Base-by-base conservation (phyloP, 345 rosid genomes). In the Lenwebbia sp. region DNA sequence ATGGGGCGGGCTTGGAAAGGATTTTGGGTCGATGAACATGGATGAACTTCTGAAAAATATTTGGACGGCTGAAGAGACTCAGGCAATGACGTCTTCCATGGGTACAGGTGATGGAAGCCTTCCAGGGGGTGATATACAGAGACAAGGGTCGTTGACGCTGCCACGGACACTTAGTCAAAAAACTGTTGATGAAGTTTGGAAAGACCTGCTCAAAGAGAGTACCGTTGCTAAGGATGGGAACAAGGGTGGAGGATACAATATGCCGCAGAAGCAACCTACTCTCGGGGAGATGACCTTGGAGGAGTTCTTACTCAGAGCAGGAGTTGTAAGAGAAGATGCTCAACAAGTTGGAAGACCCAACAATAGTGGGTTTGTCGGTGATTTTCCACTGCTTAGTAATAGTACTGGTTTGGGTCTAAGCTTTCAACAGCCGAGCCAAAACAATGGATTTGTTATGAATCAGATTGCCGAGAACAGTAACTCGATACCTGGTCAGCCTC, bases 21-120 rank as follows among this genome's bases (percentile, higher is more conserved):
- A 97, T 87, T 94, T 96, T 41, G 99, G 99, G 49, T 97, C 99
- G 9, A 95, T 97, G 99, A 97, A 97, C 91, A 97, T 97, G 98
- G 99, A 97, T 83, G 99, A 97, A 88, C 92, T 97, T 65, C 76
- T 97, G 86, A 97, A 94, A 87, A 97, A 89, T 86, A 93, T 97
- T 85, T 97, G 98, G 96, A 94, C 91, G 82, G 99, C 97, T 56
- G 99, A 96, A 89, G 99, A 95, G 93, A 93, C 90, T 70, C 98
- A 97, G 88, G 91, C 89, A 83, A 85, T 92, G 92, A 89, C 89
- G 55, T 87, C 94, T 62, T 57, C 93, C 17, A 85, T 89, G 47
- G 85, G 84, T 28, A 90, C 81, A 87, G 89, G 82, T 26, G 88
- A 87, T 85, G 92, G 92, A 82, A 83, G 55, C 60, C 19, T 51